These are phyloP conservation scores for Somion occarium DNA, from an alignment of 1,284 basidiomycete genomes.

Conservation along the genomic window DNA sequence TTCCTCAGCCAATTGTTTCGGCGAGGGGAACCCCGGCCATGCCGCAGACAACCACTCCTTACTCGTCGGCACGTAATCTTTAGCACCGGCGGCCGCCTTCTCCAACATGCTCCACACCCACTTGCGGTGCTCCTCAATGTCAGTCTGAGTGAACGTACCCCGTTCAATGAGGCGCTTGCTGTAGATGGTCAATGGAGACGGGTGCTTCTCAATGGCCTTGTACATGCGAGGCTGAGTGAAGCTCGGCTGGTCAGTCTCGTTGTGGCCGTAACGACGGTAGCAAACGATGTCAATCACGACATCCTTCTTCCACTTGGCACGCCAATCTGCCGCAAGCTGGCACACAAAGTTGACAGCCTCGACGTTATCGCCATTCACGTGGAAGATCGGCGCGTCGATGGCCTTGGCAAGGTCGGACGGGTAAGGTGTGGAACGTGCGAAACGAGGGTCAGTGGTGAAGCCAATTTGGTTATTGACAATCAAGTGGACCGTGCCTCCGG, in stretches of 20 bases:
- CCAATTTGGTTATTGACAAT: conserved; percentile 99
- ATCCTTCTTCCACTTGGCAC: conserved; percentile 98
- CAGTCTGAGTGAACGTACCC: conserved; percentile 91
- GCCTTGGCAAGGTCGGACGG: conserved; percentile 99
- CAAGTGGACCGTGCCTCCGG: conserved; percentile 96
- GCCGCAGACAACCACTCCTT: conserved; percentile 98
- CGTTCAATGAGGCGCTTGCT: conserved; percentile 88
- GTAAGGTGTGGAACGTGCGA: conserved; percentile 96
- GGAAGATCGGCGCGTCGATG: conserved; percentile 99
- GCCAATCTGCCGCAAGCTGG: conserved; percentile 96
- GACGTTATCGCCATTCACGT: conserved; percentile 98
- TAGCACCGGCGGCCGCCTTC: conserved; percentile 84
- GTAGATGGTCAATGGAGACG: conserved; percentile 90
- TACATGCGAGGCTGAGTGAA: conserved; percentile 99
- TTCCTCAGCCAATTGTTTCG: conserved; percentile 91
- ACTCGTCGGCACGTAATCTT: conserved; percentile 91
- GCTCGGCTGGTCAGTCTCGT: conserved; percentile 98
- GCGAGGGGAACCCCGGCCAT: conserved; percentile 98
- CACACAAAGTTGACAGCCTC: conserved; percentile 99
- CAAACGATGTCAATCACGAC: conserved; percentile 99
- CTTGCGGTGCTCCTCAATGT: conserved; percentile 97
- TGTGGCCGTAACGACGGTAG: conserved; percentile 98
- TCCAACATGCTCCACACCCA: conserved; percentile 99
- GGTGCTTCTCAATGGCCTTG: conserved; percentile 93
- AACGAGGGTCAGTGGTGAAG: conserved; percentile 98